Percentiles rank a stretch among this genome's conserved stretches.
phyloP scores from a whole-genome alignment of 2,329 filamentous ascomycete genomes.

The Claviceps sp. region DNA sequence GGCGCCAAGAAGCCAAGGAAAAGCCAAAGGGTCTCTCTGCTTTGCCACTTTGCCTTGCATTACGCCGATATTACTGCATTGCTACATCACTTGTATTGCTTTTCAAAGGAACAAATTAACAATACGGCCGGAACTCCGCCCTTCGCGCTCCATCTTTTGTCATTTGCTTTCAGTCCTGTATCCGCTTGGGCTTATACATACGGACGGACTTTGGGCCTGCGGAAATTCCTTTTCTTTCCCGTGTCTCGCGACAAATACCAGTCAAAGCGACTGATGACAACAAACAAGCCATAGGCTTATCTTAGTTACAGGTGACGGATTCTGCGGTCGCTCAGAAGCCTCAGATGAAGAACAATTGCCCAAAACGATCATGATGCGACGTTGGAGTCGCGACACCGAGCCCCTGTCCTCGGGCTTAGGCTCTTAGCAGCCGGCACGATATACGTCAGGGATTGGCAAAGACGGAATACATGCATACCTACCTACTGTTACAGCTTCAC shows the following conservation, averaged over 20 bases:
- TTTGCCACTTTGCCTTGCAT: slow-evolving; percentile 1
- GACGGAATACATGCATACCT: not conserved
- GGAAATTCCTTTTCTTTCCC: not conserved
- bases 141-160: too few species aligned
- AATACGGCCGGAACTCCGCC: not conserved
- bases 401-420: not conserved
- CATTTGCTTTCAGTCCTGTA: too few species aligned
- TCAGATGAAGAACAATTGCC: not conserved
- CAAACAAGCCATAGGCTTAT: not conserved
- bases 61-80: not conserved
- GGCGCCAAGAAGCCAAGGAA: not conserved
- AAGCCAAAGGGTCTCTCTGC: not conserved
- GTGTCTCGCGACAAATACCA: not conserved
- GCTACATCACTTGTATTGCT: not conserved
- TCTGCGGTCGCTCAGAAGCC: not conserved
- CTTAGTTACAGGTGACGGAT: not conserved
- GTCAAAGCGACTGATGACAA: not conserved
- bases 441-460: not conserved
- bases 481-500: not conserved
- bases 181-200: too few species aligned
- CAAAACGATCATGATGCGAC: not conserved
- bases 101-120: not conserved
- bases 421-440: not conserved
- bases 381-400: not conserved
- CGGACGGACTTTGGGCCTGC: not conserved